Evolutionary conservation across 2,329 filamentous ascomycete species (phyloP), one percentile per base, ranked within the genome.

Genomic region (Paraconiothyrium sp.): DNA sequence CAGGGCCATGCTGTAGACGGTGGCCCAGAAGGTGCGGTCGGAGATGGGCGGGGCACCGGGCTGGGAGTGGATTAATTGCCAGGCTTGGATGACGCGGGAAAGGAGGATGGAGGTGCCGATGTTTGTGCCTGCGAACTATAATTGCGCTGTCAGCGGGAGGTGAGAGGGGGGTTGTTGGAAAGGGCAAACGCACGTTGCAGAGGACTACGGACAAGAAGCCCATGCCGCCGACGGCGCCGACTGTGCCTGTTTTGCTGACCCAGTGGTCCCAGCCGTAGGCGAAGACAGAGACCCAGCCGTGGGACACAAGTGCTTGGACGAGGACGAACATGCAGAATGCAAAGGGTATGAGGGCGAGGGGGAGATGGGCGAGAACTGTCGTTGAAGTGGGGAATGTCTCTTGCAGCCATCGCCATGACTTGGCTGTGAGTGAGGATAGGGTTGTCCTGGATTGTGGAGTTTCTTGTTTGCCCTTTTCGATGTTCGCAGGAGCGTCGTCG

Each of bases 41-140:
- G 81, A 85, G 54, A 92, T 90, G 0, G 82, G 76, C 1, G 82
- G 75, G 1, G 74, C 77, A 0, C 77, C 76, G 43, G 81, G 84
- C 0, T 65, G 61, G 0, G 71, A 58, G 65, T 90, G 87, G 44
- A 92, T 90, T 1, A 79, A 69, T 64, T 86, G 80, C 90, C 90
- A 92, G 0, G 86, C 80, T 72, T 92, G 90, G 11, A 92, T 86
- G 7, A 92, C 85, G 3, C 90, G 88, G 9, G 86, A 91, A 1
- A 92, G 82, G 0, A 92, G 85, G 70, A 93, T 92, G 0, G 90
- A 90, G 0, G 90, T 91, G 37, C 90, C 90, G 56, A 92, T 92
- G 66, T 92, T 92, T 1, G 90, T 92, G 20, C 90, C 90, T 0
- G 90, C 89, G 67, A 92, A 92, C 89, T 92, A 63, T 27, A 30